phyloP scores from a whole-genome alignment of 2,329 filamentous ascomycete genomes.

The Penicillium sp. region DNA sequence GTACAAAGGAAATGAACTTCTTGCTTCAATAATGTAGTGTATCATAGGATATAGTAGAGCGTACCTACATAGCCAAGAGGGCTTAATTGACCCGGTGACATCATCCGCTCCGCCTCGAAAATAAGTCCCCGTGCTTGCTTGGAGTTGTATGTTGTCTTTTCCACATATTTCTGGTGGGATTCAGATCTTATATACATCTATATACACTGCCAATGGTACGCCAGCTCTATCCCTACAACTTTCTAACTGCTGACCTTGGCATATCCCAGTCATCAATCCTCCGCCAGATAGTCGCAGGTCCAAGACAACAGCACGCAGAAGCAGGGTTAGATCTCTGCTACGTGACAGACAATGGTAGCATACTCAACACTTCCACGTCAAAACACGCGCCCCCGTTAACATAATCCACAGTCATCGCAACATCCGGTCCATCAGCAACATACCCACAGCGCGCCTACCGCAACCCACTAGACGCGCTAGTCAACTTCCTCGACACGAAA shows the following conservation, averaged over 20 bases:
- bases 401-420: conserved; percentile 54
- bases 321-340: conserved; percentile 93
- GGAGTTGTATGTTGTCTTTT: neutral
- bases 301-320: conserved; percentile 78
- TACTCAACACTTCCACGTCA: neutral
- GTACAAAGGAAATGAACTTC: neutral
- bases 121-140: neutral
- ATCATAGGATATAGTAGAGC: neutral
- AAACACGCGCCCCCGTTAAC: neutral
- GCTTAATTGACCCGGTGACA: conserved; percentile 3
- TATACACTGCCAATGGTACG: conserved; percentile 1
- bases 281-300: conserved; percentile 86
- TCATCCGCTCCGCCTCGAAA: conserved; percentile 4
- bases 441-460: conserved; percentile 92
- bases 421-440: conserved; percentile 83
- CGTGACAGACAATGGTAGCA: conserved; percentile 70
- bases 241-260: neutral
- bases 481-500: conserved; percentile 81
- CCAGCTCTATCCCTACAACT: neutral
- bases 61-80: neutral
- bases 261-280: conserved; percentile 66
- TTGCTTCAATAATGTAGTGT: neutral
- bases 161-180: neutral
- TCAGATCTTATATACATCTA: neutral
- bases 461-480: conserved; percentile 83